Conservation (phyloP, 2,329 filamentous ascomycete genomes). For the Rugonectria rugulosa region DNA sequence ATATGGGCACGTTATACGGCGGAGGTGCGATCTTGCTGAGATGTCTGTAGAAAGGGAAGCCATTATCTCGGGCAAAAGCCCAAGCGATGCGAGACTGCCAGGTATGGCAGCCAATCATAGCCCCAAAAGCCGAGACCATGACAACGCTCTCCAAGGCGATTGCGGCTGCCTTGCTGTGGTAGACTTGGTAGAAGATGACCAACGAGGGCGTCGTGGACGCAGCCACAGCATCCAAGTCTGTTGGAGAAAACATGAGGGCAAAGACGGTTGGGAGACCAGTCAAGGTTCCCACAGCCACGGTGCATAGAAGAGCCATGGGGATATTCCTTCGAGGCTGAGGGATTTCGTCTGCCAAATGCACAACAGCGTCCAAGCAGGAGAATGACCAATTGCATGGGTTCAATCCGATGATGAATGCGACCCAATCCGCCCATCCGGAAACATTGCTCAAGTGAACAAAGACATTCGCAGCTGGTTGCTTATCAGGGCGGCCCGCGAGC, state of each 20-base stretch:
- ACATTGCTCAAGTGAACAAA: constrained; percentile 3
- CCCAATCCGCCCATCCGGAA: constrained; percentile 9
- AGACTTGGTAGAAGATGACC: constrained; percentile 1
- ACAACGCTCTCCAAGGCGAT: not conserved
- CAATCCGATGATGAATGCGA: constrained; percentile 12
- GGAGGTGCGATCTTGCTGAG: not conserved
- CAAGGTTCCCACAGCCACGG: not conserved
- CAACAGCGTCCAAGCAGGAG: constrained; percentile 9
- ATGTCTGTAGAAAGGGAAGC: not conserved
- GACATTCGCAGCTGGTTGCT: not conserved
- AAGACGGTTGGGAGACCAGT: not conserved
- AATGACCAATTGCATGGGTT: constrained; percentile 19
- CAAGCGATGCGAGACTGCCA: constrained; percentile 16
- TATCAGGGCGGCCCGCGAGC: not conserved
- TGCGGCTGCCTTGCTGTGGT: not conserved
- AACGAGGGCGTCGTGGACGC: constrained; percentile 1
- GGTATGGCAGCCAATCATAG: not conserved
- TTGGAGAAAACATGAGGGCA: constrained; percentile 10
- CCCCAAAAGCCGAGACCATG: not conserved
- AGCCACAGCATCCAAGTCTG: not conserved
- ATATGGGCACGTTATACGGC: not conserved
- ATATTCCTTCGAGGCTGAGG: constrained; percentile 1
- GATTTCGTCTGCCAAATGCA: constrained; percentile 19
- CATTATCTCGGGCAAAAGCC: constrained; percentile 2
- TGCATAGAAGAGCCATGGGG: not conserved